Conservation (phyloP, 2,329 filamentous ascomycete species). For the Sporothrix sp. region DNA sequence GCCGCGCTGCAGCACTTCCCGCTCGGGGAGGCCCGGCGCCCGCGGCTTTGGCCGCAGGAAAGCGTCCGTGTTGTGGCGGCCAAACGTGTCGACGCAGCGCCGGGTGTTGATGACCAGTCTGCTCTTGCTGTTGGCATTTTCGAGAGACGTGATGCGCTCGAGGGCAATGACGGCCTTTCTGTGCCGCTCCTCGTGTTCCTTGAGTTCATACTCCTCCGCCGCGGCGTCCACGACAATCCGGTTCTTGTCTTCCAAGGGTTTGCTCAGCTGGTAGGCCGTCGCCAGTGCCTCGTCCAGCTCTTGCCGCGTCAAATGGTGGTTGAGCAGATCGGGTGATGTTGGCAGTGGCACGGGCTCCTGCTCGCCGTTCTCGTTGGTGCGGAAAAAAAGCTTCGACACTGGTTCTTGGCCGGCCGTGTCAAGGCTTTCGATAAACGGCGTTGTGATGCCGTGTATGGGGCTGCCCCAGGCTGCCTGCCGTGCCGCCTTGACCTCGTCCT, state of each 20-base stretch:
- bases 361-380: neutral
- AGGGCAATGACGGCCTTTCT: conserved; percentile 65
- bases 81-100: conserved; percentile 78
- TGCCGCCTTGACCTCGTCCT: conserved; percentile 55
- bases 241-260: conserved; percentile 36
- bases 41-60: conserved; percentile 53
- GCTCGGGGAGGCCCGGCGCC: conserved; percentile 32
- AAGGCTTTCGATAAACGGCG: conserved; percentile 76
- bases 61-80: conserved; percentile 78
- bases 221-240: conserved; percentile 32
- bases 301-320: conserved; percentile 61
- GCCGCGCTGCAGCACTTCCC: conserved; percentile 45
- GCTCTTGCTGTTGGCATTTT: conserved; percentile 69
- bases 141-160: conserved; percentile 65
- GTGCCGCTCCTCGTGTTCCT: conserved; percentile 47
- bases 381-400: conserved; percentile 23
- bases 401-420: conserved; percentile 49
- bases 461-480: conserved; percentile 60
- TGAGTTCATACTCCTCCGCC: conserved; percentile 26
- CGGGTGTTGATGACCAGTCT: conserved; percentile 71
- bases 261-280: conserved; percentile 58
- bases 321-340: conserved; percentile 49
- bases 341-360: conserved; percentile 32
- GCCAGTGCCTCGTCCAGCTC: conserved; percentile 59
- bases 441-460: conserved; percentile 67